Percentiles rank a stretch among this genome's conserved stretches.
Evolutionary conservation across 148 eudicot species (phyloP).

Genomic region (Rhododendron molle): DNA sequence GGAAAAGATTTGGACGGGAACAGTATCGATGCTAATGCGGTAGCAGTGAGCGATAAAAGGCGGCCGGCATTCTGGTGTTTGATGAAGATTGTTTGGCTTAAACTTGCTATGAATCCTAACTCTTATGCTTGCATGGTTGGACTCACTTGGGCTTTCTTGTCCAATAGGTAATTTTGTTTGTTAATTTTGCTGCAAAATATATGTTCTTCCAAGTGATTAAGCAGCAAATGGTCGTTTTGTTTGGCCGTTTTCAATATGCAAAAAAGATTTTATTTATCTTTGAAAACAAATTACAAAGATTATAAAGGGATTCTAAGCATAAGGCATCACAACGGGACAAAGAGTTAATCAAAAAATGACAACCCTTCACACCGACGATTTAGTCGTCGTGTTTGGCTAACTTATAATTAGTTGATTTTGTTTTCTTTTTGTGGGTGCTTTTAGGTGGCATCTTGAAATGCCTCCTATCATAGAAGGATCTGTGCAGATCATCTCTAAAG

Average conservation of each 20-base stretch:
- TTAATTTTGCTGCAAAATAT: background rate
- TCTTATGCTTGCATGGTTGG: slow-evolving; percentile 78
- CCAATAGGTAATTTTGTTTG: slow-evolving; percentile 45
- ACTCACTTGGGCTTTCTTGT: slow-evolving; percentile 60
- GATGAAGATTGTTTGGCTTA: slow-evolving; percentile 52
- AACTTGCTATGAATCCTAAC: slow-evolving; percentile 66
- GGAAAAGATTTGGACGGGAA: slow-evolving; percentile 9
- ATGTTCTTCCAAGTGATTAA: too few relatives aligned
- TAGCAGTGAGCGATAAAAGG: background rate
- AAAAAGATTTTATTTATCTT: too few relatives aligned
- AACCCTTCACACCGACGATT: too few relatives aligned
- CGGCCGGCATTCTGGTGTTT: slow-evolving; percentile 43
- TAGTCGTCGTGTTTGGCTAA: background rate
- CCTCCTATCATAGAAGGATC: slow-evolving; percentile 68
- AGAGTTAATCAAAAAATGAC: background rate
- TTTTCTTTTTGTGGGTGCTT: background rate
- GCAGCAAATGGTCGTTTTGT: too few relatives aligned
- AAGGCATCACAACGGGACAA: too few relatives aligned
- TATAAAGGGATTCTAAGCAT: too few relatives aligned
- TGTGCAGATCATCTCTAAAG: slow-evolving; percentile 58
- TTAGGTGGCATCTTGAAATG: slow-evolving; percentile 63
- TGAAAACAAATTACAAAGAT: too few relatives aligned
- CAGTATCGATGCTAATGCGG: background rate
- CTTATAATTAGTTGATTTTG: background rate
- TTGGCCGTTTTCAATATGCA: too few relatives aligned